A percentile compares a stretch with the other conserved stretches of the same genome.
Conservation (phyloP, 208 protist species). For the Acanthamoeba healyi region DNA sequence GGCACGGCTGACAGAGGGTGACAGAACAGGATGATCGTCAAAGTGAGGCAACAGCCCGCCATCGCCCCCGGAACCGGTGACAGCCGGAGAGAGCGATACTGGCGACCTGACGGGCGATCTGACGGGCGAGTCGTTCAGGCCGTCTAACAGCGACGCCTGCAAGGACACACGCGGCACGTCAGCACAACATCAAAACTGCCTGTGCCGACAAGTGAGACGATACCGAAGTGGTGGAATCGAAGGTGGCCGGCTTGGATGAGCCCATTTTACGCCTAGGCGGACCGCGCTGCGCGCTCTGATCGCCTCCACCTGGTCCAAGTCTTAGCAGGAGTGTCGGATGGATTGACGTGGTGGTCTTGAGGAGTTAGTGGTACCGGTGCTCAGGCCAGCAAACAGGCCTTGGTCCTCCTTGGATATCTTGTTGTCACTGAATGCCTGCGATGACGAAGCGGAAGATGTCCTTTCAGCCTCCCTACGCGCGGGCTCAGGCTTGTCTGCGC, state of each 20-base stretch:
- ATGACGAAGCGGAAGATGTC: background rate
- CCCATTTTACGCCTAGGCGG: background rate
- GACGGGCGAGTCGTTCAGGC: background rate
- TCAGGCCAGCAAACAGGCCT: background rate
- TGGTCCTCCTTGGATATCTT: slow-evolving; percentile 11
- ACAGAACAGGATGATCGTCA: background rate
- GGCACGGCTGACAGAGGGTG: background rate
- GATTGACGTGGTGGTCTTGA: background rate
- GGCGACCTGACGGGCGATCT: background rate
- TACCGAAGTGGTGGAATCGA: background rate
- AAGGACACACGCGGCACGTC: too few species aligned
- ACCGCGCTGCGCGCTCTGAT: background rate
- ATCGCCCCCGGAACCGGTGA: background rate
- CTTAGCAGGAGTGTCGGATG: background rate
- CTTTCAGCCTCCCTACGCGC: background rate
- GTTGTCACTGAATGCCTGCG: background rate
- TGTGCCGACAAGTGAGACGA: too few species aligned
- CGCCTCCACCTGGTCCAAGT: background rate
- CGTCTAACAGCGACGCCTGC: background rate
- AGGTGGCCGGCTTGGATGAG: background rate
- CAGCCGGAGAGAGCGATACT: background rate
- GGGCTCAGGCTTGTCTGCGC: too few species aligned
- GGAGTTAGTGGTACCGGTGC: background rate
- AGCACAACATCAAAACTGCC: too few species aligned
- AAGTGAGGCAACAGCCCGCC: background rate